Conservation (phyloP, 257 asterid species). For the Gentiana straminea region DNA sequence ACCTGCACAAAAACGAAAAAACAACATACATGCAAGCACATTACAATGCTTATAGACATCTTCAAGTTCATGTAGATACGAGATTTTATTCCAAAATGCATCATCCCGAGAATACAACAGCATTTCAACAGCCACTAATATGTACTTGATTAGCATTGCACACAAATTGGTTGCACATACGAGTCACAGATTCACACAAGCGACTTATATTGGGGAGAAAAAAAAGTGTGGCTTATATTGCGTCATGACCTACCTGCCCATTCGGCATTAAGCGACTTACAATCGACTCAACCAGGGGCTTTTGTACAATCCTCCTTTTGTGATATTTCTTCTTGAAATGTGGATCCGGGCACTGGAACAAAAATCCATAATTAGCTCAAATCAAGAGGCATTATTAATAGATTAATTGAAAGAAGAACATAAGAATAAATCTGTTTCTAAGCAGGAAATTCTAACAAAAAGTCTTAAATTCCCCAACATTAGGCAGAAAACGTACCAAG, state of each 20-base stretch:
- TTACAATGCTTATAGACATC: not conserved
- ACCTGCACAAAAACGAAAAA: slow-evolving; percentile 35
- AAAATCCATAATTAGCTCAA: slow-evolving; percentile 6
- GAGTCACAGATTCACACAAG: not conserved
- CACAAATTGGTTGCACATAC: not conserved
- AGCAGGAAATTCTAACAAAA: slow-evolving; percentile 4
- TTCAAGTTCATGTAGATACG: not conserved
- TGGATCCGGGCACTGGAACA: slow-evolving; percentile 92
- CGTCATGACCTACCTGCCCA: slow-evolving; percentile 49
- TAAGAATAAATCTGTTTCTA: not conserved
- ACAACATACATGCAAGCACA: slow-evolving; percentile 2
- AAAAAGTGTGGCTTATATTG: not conserved
- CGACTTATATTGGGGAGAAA: not conserved
- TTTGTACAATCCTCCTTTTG: slow-evolving; percentile 89
- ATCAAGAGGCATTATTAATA: not conserved
- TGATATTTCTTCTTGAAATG: slow-evolving; percentile 85
- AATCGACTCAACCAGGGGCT: slow-evolving; percentile 75
- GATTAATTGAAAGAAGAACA: not conserved
- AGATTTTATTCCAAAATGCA: not conserved
- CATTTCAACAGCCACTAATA: not conserved
- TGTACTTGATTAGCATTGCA: not conserved
- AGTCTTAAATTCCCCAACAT: slow-evolving; percentile 7
- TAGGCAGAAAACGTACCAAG: slow-evolving; percentile 48
- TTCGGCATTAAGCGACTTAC: slow-evolving; percentile 43
- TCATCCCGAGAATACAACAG: not conserved